Conservation (phyloP, 2,329 filamentous ascomycete species). For the Cordyceps farinosa region DNA sequence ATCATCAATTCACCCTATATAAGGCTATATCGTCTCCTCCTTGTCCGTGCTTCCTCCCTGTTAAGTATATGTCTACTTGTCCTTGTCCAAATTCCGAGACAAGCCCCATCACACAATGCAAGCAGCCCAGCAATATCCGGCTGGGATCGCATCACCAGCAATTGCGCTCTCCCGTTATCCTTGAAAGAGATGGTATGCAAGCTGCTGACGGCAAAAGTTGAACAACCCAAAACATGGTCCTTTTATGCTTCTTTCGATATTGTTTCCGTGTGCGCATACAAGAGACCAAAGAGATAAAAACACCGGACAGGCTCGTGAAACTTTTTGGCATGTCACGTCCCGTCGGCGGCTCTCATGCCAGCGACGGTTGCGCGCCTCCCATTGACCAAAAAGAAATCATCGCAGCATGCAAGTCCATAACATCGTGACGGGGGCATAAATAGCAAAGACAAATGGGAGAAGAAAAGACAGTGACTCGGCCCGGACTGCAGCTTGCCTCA, state of each 20-base stretch:
- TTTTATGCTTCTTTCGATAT: conserved; percentile 10
- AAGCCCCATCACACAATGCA: conserved; percentile 10
- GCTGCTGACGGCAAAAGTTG: conserved; percentile 1
- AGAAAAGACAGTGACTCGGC: conserved; percentile 1
- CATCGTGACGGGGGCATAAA: conserved; percentile 24
- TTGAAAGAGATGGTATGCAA: conserved; percentile 7
- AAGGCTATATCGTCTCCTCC: conserved; percentile 10
- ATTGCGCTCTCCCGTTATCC: background rate
- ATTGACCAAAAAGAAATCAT: conserved; percentile 16
- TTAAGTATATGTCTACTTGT: background rate
- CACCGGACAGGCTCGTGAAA: conserved; percentile 8
- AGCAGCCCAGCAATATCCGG: background rate
- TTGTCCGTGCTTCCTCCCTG: background rate
- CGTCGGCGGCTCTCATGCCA: background rate
- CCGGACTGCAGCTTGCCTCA: background rate
- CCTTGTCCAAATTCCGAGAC: background rate
- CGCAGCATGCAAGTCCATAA: conserved; percentile 24
- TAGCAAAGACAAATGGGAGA: conserved; percentile 22
- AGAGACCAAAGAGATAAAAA: background rate
- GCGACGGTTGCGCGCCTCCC: background rate
- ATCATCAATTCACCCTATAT: conserved; percentile 15
- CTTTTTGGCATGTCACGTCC: background rate
- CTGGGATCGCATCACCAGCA: background rate
- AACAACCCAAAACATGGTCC: conserved; percentile 7
- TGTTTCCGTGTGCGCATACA: background rate